Conservation (phyloP, 1,284 basidiomycete species). For the Cutaneotrichosporon daszewskae region DNA sequence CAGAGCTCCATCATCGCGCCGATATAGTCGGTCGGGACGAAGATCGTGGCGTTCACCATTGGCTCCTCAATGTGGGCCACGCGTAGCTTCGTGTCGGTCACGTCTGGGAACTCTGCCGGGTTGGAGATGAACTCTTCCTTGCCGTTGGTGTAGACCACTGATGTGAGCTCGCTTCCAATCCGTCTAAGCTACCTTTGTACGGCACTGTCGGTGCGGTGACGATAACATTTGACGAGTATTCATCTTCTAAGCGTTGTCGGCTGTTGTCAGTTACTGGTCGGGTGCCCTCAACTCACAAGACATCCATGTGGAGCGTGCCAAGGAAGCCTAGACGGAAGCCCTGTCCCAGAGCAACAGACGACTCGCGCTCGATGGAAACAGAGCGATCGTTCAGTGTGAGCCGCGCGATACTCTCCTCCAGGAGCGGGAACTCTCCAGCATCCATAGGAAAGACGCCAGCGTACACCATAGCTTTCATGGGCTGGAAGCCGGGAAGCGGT, state of each 20-base stretch:
- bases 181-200: no score
- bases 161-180: no score
- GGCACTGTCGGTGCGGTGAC: constrained; percentile 91
- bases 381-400: constrained; percentile 42
- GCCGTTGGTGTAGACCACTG: constrained; percentile 69
- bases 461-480: constrained; percentile 92
- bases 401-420: constrained; percentile 91
- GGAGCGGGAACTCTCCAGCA: constrained; percentile 80
- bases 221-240: constrained; percentile 84
- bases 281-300: constrained; percentile 56
- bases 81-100: constrained; percentile 57
- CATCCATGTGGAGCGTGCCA: constrained; percentile 92
- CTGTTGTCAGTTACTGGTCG: constrained; percentile 15
- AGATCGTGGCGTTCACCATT: constrained; percentile 72
- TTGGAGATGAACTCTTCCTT: constrained; percentile 69
- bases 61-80: constrained; percentile 80
- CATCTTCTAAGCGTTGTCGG: constrained; percentile 89
- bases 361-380: constrained; percentile 86
- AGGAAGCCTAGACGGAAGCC: constrained; percentile 93
- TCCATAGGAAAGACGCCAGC: constrained; percentile 95
- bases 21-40: constrained; percentile 79
- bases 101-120: constrained; percentile 86
- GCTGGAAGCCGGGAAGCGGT: constrained; percentile 86
- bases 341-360: constrained; percentile 89
- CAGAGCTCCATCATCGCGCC: constrained; percentile 91